phyloP scores from a whole-genome alignment of 1,284 basidiomycete genomes.

The Papiliotrema nemorosa region DNA sequence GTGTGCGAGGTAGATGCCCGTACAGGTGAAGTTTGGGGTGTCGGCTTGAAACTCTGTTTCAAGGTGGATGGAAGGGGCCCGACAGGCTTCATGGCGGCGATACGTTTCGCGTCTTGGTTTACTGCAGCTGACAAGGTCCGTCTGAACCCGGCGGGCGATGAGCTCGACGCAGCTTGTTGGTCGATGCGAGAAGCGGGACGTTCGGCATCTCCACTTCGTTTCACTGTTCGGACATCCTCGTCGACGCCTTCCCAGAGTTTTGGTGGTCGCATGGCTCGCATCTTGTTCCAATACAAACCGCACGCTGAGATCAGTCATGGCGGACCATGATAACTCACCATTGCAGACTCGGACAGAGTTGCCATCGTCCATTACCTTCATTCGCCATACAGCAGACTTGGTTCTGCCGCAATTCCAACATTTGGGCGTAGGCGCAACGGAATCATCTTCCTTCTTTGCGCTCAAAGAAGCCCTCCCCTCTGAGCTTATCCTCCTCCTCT shows the following conservation, averaged over 20 bases:
- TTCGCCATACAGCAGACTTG: conserved; percentile 44
- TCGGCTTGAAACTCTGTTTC: conserved; percentile 14
- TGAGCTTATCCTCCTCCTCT: neutral
- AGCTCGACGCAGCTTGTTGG: conserved; percentile 6
- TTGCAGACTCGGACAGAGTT: conserved; percentile 42
- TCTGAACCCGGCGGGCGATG: conserved; percentile 24
- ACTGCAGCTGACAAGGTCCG: conserved; percentile 38
- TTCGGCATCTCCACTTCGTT: conserved; percentile 9
- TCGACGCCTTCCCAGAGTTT: conserved; percentile 39
- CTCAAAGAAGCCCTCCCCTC: neutral
- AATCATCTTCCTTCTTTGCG: conserved; percentile 5
- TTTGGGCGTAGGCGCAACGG: conserved; percentile 11
- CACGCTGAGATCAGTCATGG: conserved; percentile 30
- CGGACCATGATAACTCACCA: conserved; percentile 24
- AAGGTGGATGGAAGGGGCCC: conserved; percentile 10
- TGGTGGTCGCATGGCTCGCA: conserved; percentile 39
- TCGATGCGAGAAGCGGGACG: conserved; percentile 13
- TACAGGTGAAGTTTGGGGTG: conserved; percentile 31
- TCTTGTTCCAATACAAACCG: conserved; percentile 47
- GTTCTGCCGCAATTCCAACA: conserved; percentile 46
- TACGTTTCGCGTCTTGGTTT: conserved; percentile 39
- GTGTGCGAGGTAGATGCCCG: conserved; percentile 3
- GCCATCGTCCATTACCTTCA: conserved; percentile 38
- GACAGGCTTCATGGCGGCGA: conserved; percentile 17
- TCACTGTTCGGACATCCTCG: conserved; percentile 21